Conservation (phyloP, 75 land plant genomes). For the Azolla pinnata region DNA sequence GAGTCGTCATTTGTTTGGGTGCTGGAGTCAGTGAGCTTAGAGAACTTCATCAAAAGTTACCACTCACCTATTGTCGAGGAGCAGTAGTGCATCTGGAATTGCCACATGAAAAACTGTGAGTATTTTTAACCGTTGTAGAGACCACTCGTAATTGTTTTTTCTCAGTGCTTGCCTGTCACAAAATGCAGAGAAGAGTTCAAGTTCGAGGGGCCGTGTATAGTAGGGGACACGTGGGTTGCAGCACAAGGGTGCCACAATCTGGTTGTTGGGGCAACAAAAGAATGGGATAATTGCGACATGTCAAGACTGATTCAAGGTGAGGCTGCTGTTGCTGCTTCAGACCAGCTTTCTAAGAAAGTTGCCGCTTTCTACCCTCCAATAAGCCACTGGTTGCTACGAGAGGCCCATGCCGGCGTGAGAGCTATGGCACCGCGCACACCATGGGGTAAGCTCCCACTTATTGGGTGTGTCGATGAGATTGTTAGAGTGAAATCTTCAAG, state of each 20-base stretch:
- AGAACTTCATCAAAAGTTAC: constrained; percentile 73
- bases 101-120: constrained; percentile 41
- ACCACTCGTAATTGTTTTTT: not conserved
- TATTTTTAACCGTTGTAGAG: not conserved
- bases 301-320: constrained; percentile 35
- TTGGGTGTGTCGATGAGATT: constrained; percentile 68
- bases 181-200: constrained; percentile 41
- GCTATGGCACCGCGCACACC: constrained; percentile 89
- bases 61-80: constrained; percentile 80
- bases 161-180: not conserved
- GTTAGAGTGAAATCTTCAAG: constrained; percentile 7
- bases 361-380: constrained; percentile 58
- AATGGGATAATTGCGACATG: constrained; percentile 52
- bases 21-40: constrained; percentile 62
- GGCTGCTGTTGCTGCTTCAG: constrained; percentile 46
- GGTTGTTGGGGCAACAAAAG: constrained; percentile 84
- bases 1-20: constrained; percentile 77
- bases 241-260: constrained; percentile 54
- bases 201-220: constrained; percentile 50
- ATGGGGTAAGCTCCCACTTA: constrained; percentile 66
- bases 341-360: constrained; percentile 64
- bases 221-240: constrained; percentile 90
- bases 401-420: constrained; percentile 71
- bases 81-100: constrained; percentile 54
- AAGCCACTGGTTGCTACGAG: constrained; percentile 43